These are phyloP conservation scores for Myxozyma geophila DNA, from an alignment of 805 yeast genomes.

Conservation along the genomic window DNA sequence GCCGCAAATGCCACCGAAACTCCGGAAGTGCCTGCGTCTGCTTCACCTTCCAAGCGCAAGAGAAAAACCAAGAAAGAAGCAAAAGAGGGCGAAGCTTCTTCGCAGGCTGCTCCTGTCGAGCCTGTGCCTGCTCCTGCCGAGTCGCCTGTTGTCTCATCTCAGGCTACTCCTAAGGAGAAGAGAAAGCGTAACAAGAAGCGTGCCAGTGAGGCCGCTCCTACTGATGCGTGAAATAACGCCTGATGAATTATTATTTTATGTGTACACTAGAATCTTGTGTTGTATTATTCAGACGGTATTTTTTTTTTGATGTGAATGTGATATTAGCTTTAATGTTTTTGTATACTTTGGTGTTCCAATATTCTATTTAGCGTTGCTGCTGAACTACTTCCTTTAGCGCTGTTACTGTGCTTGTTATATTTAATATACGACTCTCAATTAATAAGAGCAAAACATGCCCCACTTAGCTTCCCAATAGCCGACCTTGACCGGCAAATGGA, in stretches of 20 bases:
- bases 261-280: not conserved
- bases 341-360: not conserved
- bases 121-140: not conserved
- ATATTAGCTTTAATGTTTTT: not conserved
- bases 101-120: not conserved
- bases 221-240: not conserved
- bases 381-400: not conserved
- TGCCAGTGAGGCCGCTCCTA: constrained; percentile 9
- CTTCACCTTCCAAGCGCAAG: constrained; percentile 32
- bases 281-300: not conserved
- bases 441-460: not conserved
- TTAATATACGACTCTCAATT: not conserved
- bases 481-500: constrained; percentile 29
- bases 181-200: constrained; percentile 23
- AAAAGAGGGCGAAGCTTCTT: constrained; percentile 1
- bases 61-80: constrained; percentile 39
- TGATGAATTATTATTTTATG: not conserved
- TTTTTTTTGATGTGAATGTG: not conserved
- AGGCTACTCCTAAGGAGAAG: constrained; percentile 21
- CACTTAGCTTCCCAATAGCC: constrained; percentile 20
- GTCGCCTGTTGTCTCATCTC: constrained; percentile 7
- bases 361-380: not conserved
- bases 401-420: not conserved
- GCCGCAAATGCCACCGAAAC: constrained; percentile 5
- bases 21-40: not conserved